Percentiles rank a stretch among this genome's conserved stretches.
phyloP scores from a whole-genome alignment of 306 rosid genomes.

The Citrullus colocynthis region DNA sequence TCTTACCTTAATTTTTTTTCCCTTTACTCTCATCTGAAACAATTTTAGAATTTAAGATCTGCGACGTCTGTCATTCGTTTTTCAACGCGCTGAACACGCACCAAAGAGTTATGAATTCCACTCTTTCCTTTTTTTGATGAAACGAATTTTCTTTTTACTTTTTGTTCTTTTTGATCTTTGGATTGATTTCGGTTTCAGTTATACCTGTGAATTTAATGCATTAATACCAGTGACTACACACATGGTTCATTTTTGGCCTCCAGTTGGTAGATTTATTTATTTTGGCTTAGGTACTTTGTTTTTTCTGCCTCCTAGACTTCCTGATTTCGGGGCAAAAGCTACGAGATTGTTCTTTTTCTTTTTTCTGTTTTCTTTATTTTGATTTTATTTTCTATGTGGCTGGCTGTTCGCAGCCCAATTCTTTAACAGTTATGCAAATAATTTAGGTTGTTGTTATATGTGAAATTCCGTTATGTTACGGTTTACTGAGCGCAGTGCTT shows the following conservation, averaged over 20 bases:
- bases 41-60: constrained; percentile 1
- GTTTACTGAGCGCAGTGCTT: not conserved
- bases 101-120: not conserved
- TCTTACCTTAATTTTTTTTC: not conserved
- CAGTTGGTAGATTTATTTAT: not conserved
- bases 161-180: not conserved
- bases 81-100: not conserved
- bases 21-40: not conserved
- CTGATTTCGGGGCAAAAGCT: not conserved
- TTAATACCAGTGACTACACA: not conserved
- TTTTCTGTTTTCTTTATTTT: not conserved
- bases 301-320: not conserved
- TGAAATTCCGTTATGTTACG: not conserved
- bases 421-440: not conserved
- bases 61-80: not conserved
- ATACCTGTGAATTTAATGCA: not conserved
- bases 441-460: not conserved
- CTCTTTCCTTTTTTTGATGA: not conserved
- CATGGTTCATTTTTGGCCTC: not conserved
- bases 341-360: not conserved
- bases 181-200: not conserved
- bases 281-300: not conserved
- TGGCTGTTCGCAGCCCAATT: not conserved
- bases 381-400: not conserved
- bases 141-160: not conserved